phyloP scores from a whole-genome alignment of 148 eudicot genomes.

The Fagopyrum tataricum region DNA sequence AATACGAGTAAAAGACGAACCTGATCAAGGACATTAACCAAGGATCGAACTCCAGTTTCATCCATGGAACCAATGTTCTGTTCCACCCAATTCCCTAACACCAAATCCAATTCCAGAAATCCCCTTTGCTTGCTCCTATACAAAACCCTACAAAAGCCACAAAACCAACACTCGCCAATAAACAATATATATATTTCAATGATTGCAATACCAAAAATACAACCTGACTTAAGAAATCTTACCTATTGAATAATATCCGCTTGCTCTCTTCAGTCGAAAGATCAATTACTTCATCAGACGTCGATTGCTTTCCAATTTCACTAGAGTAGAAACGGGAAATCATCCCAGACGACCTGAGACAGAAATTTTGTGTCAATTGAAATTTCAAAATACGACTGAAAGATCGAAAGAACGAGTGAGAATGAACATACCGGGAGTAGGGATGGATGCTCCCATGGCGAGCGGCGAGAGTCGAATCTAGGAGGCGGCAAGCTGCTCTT shows the following conservation, averaged over 20 bases:
- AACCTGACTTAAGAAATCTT: no score
- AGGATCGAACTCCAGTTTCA: conserved; percentile 63
- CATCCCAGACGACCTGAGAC: conserved; percentile 4
- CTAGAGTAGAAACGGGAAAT: background rate
- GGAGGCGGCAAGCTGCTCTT: conserved; percentile 10
- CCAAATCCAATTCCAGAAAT: conserved; percentile 82
- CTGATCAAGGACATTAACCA: conserved; percentile 82
- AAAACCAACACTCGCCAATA: background rate
- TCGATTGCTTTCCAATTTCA: background rate
- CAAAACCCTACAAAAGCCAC: conserved; percentile 39
- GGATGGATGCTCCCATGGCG: background rate
- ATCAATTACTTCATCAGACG: conserved; percentile 33
- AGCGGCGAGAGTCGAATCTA: conserved; percentile 6
- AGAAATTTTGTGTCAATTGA: background rate
- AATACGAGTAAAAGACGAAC: conserved; percentile 21
- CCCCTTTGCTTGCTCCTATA: conserved; percentile 99
- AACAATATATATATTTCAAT: background rate
- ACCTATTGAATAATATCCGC: conserved; percentile 72
- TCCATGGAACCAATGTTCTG: conserved; percentile 76
- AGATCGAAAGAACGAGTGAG: background rate
- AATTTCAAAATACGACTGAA: background rate
- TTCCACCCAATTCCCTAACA: conserved; percentile 95
- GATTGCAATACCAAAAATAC: background rate
- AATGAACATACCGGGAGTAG: background rate
- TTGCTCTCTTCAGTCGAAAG: conserved; percentile 67